Evolutionary conservation across 1,284 basidiomycete species (phyloP), one percentile per base, ranked within the genome.

Genomic region (Rhodotorula sp.): DNA sequence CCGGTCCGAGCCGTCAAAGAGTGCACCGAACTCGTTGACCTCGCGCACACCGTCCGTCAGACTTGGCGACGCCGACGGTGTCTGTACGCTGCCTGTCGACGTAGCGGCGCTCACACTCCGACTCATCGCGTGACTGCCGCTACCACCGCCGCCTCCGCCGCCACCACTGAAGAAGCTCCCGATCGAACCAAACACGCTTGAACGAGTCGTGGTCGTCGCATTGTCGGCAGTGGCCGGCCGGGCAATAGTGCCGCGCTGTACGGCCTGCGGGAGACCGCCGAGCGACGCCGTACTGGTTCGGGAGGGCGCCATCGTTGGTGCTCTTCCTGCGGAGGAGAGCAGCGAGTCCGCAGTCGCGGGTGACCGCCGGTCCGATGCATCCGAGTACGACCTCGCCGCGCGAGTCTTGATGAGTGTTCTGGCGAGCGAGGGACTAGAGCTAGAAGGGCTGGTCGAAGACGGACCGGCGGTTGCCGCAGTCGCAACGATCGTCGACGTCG

Each of bases 1-100:
- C 62, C 48, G 8, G 20, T 46, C 45, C 7, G 26, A 26, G 51
- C 58, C 60, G 26, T 56, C 69, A 30, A 75, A 75, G 24, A 75
- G 62, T 22, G 74, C 69, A 8, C 74, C 74, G 22, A 75, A 75
- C 58, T 75, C 74, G 63, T 55, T 70, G 30, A 46, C 56, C 46
- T 70, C 71, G 65, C 22, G 33, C 22, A 12, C 48, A 22, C 45
- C 37, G 4, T 44, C 42, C 24, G 12, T 15, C 18, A 62, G n/a
- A 14, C 53, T 44, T 0, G 62, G 62, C 20, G 62, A 62, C 3
- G 53, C 17, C 5, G 60, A 46, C 0, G 70, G 58, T 18, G 70
- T 66, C 33, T n/a, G 14, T 15, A 26, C 61, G 1, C 59, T 54
- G 3, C 65, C 61, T 1, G 62, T 45, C 10, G 64, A 66, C 24